Base-by-base conservation (phyloP, 2,329 filamentous ascomycete genomes). In the Tolypocladium album region DNA sequence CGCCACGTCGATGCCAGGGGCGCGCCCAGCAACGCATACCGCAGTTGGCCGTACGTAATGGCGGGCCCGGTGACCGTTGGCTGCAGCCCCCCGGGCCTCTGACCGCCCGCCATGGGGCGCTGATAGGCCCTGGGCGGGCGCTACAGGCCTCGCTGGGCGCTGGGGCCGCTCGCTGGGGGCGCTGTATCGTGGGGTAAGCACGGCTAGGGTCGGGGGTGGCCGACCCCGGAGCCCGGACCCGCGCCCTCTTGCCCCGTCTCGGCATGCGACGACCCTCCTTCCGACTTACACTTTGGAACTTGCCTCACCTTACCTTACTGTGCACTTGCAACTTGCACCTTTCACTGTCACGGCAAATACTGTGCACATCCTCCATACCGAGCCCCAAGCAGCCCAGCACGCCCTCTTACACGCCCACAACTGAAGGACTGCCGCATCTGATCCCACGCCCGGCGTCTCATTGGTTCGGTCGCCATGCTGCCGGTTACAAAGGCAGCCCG, bases 201-300 rank as follows among this genome's bases (percentile, higher is more conserved):
- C 61, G 61, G 58, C 58, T 62, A 60, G 56, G 61, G 58, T 60
- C 61, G 61, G 61, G 52, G 58, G 22, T 42, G 52, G 39, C 60
- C 60, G 60, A 58, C 55, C 27, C 60, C 60, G 58, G 60, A 58
- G n/a, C 40, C 43, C 52, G 53, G 57, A 13, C 27, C 31, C 50
- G 50, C 50, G 50, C 27, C n/a, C 27, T 52, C 40, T 47, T 17
- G 20, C 24, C 38, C 55, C 55, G 55, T 57, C 39, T 57, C 50
- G 50, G 31, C 47, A 20, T 52, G 47, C 47, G 27, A 52, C 15
- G 47, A 52, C 50, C 50, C 50, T 53, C 27, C 50, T n/a, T 53
- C 50, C 50, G 50, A 53, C 50, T 36, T 34, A 2, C 31, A 53
- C 50, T 2, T 53, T 36, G 6, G 31, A 53, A 34, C 50, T 22